A percentile compares a stretch with the other conserved stretches of the same genome.
Conservation (phyloP, 805 yeast species). For the Suhomyces xylopsoci region DNA sequence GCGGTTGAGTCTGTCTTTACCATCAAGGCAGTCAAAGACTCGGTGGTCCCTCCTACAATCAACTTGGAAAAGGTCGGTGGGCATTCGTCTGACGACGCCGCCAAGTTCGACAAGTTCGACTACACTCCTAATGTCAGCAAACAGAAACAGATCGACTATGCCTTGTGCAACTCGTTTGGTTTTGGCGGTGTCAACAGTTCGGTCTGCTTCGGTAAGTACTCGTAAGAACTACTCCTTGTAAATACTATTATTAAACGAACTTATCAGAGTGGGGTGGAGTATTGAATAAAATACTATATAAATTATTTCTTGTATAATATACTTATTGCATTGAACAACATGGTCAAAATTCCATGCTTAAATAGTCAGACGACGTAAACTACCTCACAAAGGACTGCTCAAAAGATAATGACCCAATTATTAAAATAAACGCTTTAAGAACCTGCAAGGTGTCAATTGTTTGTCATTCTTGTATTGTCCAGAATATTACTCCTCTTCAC, state of each 20-base stretch:
- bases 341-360: too few relatives aligned
- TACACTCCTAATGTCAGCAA: constrained; percentile 53
- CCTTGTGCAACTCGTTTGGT: constrained; percentile 88
- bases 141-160: constrained; percentile 46
- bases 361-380: too few relatives aligned
- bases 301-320: too few relatives aligned
- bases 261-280: too few relatives aligned
- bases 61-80: constrained; percentile 59
- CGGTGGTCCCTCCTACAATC: constrained; percentile 72
- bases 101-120: constrained; percentile 47
- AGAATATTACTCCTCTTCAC: constrained; percentile 2
- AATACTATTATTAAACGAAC: too few relatives aligned
- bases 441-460: too few relatives aligned
- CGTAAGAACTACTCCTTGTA: not conserved
- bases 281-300: too few relatives aligned
- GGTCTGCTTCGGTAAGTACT: constrained; percentile 43
- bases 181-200: constrained; percentile 96
- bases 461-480: not conserved
- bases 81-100: constrained; percentile 40
- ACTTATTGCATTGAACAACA: too few relatives aligned
- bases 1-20: constrained; percentile 88
- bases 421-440: not conserved
- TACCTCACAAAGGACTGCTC: too few relatives aligned
- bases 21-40: constrained; percentile 56
- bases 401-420: too few relatives aligned